These are phyloP conservation scores for Macrolepiota fuliginosa DNA, from an alignment of 768 basidiomycete species.

Conservation along the genomic window DNA sequence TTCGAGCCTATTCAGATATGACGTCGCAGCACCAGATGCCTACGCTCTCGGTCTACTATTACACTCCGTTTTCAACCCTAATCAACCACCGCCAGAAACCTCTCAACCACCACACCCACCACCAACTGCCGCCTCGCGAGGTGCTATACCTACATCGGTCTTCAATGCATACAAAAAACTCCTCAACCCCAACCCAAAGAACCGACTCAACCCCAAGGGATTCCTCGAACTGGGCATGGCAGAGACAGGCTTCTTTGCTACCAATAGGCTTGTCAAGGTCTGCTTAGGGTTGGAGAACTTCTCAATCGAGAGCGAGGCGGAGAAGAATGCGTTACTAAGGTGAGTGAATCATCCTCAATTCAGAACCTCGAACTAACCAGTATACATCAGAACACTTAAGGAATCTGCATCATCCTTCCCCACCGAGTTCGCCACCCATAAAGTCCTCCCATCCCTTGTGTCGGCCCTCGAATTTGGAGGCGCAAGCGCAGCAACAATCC, in stretches of 20 bases:
- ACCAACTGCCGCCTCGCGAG: constrained; percentile 72
- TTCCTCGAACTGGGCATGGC: constrained; percentile 84
- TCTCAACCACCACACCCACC: constrained; percentile 73
- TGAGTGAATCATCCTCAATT: constrained; percentile 24
- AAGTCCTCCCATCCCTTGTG: constrained; percentile 84
- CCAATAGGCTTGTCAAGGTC: constrained; percentile 81
- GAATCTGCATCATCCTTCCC: constrained; percentile 83
- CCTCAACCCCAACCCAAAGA: constrained; percentile 84
- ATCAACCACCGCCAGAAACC: constrained; percentile 66
- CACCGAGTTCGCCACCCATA: constrained; percentile 77
- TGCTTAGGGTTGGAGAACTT: constrained; percentile 87
- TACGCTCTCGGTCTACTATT: constrained; percentile 88
- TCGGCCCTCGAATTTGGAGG: constrained; percentile 79
- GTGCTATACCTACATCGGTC: constrained; percentile 68
- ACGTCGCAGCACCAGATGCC: constrained; percentile 71
- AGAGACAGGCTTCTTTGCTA: constrained; percentile 78
- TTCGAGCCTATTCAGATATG: constrained; percentile 29
- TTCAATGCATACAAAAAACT: constrained; percentile 86
- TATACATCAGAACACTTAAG: constrained; percentile 60
- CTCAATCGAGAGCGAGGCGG: constrained; percentile 73
- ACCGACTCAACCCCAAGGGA: constrained; percentile 68
- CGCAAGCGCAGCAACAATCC: constrained; percentile 68
- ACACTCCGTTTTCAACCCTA: constrained; percentile 85
- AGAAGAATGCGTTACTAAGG: constrained; percentile 74
- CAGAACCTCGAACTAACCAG: not conserved